Evolutionary conservation across 2,329 filamentous ascomycete species (phyloP), one percentile per base, ranked within the genome.

Genomic region (Fusarium cyanostomum): DNA sequence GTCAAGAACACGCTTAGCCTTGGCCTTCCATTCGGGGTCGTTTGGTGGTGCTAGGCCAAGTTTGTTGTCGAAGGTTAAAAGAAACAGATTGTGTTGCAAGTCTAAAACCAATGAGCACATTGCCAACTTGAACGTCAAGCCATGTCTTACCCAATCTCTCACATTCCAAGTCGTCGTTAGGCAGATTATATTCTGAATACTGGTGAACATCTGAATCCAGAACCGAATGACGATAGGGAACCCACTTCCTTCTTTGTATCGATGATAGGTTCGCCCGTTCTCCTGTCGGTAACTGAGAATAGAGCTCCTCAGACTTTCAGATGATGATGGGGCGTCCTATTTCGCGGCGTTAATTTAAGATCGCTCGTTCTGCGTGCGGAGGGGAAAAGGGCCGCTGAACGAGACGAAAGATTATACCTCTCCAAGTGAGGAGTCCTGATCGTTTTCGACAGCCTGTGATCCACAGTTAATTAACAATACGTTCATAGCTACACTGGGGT

Each of bases 161-260:
- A 15, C 33, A 44, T 10, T 53, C 41, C 9, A 28, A 15, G 7
- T 53, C 51, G 9, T 53, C 51, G 34, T 53, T 53, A 9, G 51
- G 51, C 11, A 53, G 33, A 12, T 38, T 38, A 8, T 53, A 53
- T n/a, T 52, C 49, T 52, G n/a, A n/a, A n/a, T n/a, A n/a, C n/a
- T n/a, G n/a, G n/a, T n/a, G n/a, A n/a, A n/a, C n/a, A n/a, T n/a
- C n/a, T n/a, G n/a, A n/a, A n/a, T n/a, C n/a, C n/a, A n/a, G n/a
- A n/a, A n/a, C n/a, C n/a, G n/a, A n/a, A n/a, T n/a, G n/a, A n/a
- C n/a, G n/a, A n/a, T n/a, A n/a, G n/a, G n/a, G n/a, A n/a, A n/a
- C 38, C 7, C 15, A 52, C 51, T 46, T 30, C 51, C 51, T 13
- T 53, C 51, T 13, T 53, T 53, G n/a, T 53, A 53, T 8, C 41